Conservation (phyloP, 257 asterid genomes). For the Capsicum rhomboideum region DNA sequence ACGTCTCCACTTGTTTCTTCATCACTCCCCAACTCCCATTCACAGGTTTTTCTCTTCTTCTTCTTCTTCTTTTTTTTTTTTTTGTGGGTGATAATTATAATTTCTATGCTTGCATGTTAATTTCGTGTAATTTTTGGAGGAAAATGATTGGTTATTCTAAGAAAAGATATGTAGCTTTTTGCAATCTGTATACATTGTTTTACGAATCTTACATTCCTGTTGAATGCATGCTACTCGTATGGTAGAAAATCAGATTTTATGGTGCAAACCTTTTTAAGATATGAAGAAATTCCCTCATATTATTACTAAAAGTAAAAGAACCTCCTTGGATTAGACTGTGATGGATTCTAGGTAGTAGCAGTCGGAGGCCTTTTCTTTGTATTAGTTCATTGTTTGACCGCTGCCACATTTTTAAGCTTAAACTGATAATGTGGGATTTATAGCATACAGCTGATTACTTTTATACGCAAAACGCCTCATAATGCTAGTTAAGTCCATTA, state of each 20-base stretch:
- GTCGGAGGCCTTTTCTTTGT: not conserved
- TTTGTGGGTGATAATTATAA: not conserved
- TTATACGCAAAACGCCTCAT: not conserved
- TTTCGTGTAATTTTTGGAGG: not conserved
- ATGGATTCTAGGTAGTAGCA: not conserved
- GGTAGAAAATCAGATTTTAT: not conserved
- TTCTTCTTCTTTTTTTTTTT: not conserved
- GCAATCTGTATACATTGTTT: not conserved
- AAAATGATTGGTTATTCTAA: not conserved
- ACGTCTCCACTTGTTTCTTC: slow-evolving; percentile 5
- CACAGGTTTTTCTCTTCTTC: slow-evolving; percentile 11
- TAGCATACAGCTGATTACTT: not conserved
- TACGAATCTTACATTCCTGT: not conserved
- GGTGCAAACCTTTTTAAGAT: not conserved
- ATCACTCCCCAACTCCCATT: slow-evolving; percentile 13
- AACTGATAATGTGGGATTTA: not conserved
- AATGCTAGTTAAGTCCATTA: not conserved
- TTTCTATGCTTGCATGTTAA: not conserved
- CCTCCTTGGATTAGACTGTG: not conserved
- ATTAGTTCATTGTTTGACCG: not conserved
- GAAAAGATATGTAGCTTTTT: not conserved
- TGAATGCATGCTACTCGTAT: not conserved
- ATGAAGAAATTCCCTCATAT: not conserved
- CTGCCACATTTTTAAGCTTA: not conserved
- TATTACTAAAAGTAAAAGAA: not conserved